These are phyloP conservation scores for Exophiala viscosa DNA, from an alignment of 2,329 filamentous ascomycete species.

Conservation along the genomic window DNA sequence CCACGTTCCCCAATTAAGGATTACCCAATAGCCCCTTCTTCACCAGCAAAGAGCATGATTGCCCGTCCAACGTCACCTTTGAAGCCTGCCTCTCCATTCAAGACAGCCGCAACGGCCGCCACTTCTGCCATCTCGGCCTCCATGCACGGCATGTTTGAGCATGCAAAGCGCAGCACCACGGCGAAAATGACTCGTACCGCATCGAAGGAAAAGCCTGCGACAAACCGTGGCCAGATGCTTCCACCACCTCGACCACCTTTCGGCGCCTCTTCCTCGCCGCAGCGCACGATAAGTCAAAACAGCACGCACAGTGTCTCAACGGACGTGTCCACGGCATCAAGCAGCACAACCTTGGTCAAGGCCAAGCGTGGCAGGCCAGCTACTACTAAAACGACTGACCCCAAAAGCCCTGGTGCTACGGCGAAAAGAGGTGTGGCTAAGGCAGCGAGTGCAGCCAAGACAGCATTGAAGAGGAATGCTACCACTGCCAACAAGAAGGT, in stretches of 20 bases:
- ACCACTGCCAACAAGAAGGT: conserved; percentile 36
- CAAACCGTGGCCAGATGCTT: conserved; percentile 23
- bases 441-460: conserved; percentile 19
- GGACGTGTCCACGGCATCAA: conserved; percentile 20
- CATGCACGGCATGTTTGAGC: conserved; percentile 25
- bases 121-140: conserved; percentile 25
- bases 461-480: conserved; percentile 29
- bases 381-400: conserved; percentile 7
- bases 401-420: conserved; percentile 5
- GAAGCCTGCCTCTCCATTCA: conserved; percentile 35
- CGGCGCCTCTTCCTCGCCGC: conserved; percentile 15
- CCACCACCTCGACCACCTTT: conserved; percentile 25
- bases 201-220: conserved; percentile 24
- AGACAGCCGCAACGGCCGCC: conserved; percentile 46
- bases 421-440: conserved; percentile 17
- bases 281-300: conserved; percentile 22
- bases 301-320: conserved; percentile 22
- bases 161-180: conserved; percentile 25
- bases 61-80: conserved; percentile 50
- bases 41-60: conserved; percentile 43
- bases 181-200: conserved; percentile 24
- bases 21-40: conserved; percentile 37
- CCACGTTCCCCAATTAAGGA: conserved; percentile 54
- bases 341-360: conserved; percentile 24
- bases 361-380: conserved; percentile 19